Evolutionary conservation across 202 grass and related monocot species (phyloP).

Genomic region (Digitaria exilis): DNA sequence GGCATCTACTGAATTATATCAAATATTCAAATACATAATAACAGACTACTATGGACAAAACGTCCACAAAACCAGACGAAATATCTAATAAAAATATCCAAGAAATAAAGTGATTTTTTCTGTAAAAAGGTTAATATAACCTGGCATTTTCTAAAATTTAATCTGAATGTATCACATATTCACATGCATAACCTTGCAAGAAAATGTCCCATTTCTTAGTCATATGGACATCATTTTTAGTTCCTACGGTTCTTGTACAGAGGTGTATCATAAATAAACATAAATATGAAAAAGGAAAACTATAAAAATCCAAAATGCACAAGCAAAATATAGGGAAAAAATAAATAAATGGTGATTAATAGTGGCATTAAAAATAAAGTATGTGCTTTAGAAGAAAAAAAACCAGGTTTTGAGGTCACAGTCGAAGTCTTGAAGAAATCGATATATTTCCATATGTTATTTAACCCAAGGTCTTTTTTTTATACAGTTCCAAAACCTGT

Average conservation of each 20-base stretch:
- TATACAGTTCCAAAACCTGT: not conserved
- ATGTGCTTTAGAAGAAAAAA: not conserved
- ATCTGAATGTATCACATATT: not conserved
- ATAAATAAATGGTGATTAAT: too few relatives aligned
- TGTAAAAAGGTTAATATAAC: not conserved
- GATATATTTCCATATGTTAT: not conserved
- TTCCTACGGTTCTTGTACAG: too few relatives aligned
- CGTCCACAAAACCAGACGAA: not conserved
- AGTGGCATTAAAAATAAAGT: not conserved
- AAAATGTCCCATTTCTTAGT: too few relatives aligned
- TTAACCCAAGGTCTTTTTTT: not conserved
- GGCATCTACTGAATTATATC: not conserved
- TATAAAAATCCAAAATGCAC: not conserved
- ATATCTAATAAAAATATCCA: not conserved
- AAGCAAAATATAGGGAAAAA: not conserved
- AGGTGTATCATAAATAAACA: not conserved
- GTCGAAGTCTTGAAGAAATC: not conserved
- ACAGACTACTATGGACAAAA: not conserved
- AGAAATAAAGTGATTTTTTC: not conserved
- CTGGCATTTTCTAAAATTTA: not conserved
- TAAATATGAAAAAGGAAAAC: not conserved
- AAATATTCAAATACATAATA: not conserved
- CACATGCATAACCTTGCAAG: not conserved
- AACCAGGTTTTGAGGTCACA: not conserved
- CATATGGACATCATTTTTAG: too few relatives aligned